Conservation (phyloP, 345 rosid species). For the Acer campestre region DNA sequence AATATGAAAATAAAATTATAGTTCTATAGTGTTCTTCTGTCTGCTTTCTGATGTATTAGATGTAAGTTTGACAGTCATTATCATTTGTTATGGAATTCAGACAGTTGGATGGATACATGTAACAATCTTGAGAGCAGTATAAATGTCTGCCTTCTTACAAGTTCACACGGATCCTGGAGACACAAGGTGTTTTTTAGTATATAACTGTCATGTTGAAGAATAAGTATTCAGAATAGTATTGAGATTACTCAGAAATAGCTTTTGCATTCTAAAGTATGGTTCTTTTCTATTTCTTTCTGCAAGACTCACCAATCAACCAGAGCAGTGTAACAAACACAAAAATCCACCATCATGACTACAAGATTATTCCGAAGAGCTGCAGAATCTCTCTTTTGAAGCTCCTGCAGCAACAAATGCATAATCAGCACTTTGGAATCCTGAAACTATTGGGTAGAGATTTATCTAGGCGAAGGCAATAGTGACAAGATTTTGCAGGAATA, state of each 20-base stretch:
- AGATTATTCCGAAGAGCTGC: constrained; percentile 93
- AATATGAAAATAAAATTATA: constrained; percentile 17
- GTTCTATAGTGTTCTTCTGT: neutral
- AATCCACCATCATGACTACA: constrained; percentile 84
- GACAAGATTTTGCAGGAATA: neutral
- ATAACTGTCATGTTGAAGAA: constrained; percentile 56
- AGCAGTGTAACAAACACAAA: constrained; percentile 91
- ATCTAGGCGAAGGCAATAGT: neutral
- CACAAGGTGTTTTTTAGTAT: constrained; percentile 83
- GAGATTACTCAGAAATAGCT: constrained; percentile 19
- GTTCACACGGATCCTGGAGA: constrained; percentile 85
- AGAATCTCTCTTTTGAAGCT: constrained; percentile 87
- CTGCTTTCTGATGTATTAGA: constrained; percentile 5
- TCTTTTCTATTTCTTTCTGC: constrained; percentile 9
- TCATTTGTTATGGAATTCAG: constrained; percentile 15
- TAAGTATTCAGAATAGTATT: constrained; percentile 23
- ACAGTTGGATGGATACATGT: constrained; percentile 63
- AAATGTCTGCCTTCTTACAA: constrained; percentile 93
- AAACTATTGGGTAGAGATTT: neutral
- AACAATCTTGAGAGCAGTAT: constrained; percentile 85
- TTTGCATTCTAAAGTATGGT: neutral
- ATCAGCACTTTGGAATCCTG: constrained; percentile 1
- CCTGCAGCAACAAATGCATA: constrained; percentile 46
- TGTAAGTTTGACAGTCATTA: neutral
- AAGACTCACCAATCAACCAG: constrained; percentile 83